Conservation (phyloP, 2,329 filamentous ascomycete species). For the Trichoderma atrobrunneum region DNA sequence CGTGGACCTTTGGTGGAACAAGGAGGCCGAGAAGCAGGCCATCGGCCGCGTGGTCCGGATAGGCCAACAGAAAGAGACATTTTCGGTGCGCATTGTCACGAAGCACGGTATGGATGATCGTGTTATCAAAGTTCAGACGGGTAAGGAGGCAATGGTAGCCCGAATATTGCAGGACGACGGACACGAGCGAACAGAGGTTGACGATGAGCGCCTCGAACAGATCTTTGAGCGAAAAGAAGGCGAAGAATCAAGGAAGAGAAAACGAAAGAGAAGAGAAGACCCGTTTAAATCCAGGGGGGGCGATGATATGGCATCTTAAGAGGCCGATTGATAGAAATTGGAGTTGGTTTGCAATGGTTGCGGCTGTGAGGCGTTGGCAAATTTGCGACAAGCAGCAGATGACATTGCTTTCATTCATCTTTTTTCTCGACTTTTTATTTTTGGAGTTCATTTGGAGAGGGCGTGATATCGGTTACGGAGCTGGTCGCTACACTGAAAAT, state of each 20-base stretch:
- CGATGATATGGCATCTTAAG: not conserved
- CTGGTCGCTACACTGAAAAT: not conserved
- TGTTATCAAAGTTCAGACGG: not conserved
- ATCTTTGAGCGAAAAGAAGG: not conserved
- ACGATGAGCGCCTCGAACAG: not conserved
- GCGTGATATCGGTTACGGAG: not conserved
- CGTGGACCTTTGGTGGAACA: conserved; percentile 62
- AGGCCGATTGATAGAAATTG: not conserved
- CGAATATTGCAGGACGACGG: not conserved
- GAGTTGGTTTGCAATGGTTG: no score
- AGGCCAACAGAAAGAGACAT: conserved; percentile 35
- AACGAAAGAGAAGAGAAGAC: not conserved
- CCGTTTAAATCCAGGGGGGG: no score
- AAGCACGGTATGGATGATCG: not conserved
- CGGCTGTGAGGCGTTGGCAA: not conserved
- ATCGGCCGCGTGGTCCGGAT: conserved; percentile 60
- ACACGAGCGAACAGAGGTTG: not conserved
- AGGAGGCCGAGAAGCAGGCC: conserved; percentile 59
- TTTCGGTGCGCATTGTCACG: not conserved
- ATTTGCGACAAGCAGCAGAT: not conserved
- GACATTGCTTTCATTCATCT: not conserved
- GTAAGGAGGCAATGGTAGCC: not conserved
- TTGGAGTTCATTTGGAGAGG: not conserved
- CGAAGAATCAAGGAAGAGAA: not conserved
- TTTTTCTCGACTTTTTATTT: not conserved